These are phyloP conservation scores for Cardamine chenopodiifolia DNA, from an alignment of 345 rosid species.

Conservation along the genomic window DNA sequence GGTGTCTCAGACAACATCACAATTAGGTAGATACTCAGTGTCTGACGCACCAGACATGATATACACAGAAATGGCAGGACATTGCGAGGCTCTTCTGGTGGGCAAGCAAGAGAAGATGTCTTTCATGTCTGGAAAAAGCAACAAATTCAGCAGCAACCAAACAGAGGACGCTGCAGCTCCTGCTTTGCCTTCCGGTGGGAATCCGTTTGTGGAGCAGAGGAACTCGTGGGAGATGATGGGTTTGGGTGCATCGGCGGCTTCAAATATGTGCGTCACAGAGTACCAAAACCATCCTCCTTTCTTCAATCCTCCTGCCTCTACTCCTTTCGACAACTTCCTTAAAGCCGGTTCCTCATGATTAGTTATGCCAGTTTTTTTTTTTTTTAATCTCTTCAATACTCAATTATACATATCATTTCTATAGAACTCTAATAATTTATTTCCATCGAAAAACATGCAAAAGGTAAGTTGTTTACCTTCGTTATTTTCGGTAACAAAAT, in stretches of 20 bases:
- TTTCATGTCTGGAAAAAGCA: slow-evolving; percentile 51
- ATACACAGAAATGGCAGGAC: slow-evolving; percentile 69
- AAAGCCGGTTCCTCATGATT: slow-evolving; percentile 60
- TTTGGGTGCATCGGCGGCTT: slow-evolving; percentile 14
- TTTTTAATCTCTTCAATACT: background rate
- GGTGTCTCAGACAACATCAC: slow-evolving; percentile 60
- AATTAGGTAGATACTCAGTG: slow-evolving; percentile 61
- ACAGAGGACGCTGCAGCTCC: slow-evolving; percentile 16
- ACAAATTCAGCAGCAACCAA: slow-evolving; percentile 38
- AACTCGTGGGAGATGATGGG: slow-evolving; percentile 35
- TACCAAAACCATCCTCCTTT: slow-evolving; percentile 52
- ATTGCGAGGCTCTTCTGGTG: slow-evolving; percentile 65
- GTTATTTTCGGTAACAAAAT: background rate
- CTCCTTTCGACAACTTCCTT: slow-evolving; percentile 64
- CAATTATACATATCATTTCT: background rate
- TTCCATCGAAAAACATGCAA: background rate
- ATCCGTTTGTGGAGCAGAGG: slow-evolving; percentile 51
- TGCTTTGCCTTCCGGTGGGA: slow-evolving; percentile 42
- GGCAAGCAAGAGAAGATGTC: slow-evolving; percentile 76
- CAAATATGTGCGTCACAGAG: slow-evolving; percentile 50
- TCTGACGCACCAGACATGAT: slow-evolving; percentile 61
- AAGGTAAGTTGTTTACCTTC: background rate
- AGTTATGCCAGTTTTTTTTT: slow-evolving; percentile 12
- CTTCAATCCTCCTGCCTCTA: slow-evolving; percentile 58
- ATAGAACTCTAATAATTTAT: slow-evolving; percentile 21